These are phyloP conservation scores for Tricladium varicosporioides DNA, from an alignment of 2,329 filamentous ascomycete species.

Conservation along the genomic window DNA sequence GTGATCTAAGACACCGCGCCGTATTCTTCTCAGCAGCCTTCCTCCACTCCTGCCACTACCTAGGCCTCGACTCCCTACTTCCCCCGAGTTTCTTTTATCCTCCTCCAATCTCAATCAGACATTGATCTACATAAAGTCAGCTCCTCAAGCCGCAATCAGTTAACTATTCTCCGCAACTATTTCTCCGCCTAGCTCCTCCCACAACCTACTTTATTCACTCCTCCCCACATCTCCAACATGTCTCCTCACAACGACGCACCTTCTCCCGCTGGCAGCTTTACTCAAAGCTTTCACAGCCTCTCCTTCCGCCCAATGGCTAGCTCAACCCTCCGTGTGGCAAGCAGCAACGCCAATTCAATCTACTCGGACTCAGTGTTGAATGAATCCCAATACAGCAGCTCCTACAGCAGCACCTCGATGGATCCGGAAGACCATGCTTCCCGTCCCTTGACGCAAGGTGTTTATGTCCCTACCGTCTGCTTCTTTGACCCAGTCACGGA, in stretches of 20 bases:
- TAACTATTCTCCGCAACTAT: not conserved
- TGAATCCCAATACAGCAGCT: slow-evolving; percentile 38
- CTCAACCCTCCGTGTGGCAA: slow-evolving; percentile 23
- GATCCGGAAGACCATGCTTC: slow-evolving; percentile 32
- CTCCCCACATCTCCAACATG: slow-evolving; percentile 34
- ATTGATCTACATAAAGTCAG: slow-evolving; percentile 11
- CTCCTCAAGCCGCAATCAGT: not conserved
- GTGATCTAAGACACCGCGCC: slow-evolving; percentile 9
- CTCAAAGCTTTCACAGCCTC: slow-evolving; percentile 41
- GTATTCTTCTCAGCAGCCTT: not conserved
- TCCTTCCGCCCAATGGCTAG: slow-evolving; percentile 25
- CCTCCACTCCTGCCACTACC: not conserved
- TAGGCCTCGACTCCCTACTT: not conserved
- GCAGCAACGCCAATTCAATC: slow-evolving; percentile 31
- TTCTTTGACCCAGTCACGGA: slow-evolving; percentile 68
- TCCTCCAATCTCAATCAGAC: slow-evolving; percentile 5
- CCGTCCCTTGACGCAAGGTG: slow-evolving; percentile 47
- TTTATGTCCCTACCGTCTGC: slow-evolving; percentile 73
- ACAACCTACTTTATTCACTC: slow-evolving; percentile 2
- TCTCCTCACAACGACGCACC: slow-evolving; percentile 47
- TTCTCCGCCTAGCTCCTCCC: not conserved
- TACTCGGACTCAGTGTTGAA: slow-evolving; percentile 35
- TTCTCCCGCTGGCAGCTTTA: slow-evolving; percentile 46
- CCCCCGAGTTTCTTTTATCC: slow-evolving; percentile 7
- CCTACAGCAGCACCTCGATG: slow-evolving; percentile 41